Evolutionary conservation across 257 asterid species (phyloP), one percentile per base, ranked within the genome.

Genomic region (Anisodus tanguticus): DNA sequence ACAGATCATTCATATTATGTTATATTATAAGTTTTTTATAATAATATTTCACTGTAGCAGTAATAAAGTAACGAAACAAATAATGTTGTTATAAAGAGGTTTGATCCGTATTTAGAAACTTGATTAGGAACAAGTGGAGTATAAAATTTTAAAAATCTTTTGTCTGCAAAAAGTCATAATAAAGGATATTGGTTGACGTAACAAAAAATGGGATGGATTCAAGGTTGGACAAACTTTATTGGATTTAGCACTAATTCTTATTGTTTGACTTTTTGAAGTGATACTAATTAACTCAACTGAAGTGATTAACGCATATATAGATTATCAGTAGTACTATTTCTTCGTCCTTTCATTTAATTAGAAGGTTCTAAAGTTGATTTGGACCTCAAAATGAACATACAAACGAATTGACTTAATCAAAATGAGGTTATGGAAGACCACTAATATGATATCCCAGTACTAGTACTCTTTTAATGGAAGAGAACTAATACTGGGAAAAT

Each of bases 221-320:
- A 72, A 47, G 58, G 80, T 10, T 72, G 39, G 59, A 72, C 39
- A 72, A 72, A 72, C 11, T 47, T 71, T 72, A 72, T 72, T 72
- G 60, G 11, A 45, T 72, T 47, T 72, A 72, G 59, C 41, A 72
- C 59, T 45, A 66, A 31, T 11, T 43, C 79, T 45, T 70, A 70
- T 43, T 45, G 39, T 71, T 71, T 71, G 58, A 71, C 79, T 4
- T 71, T 70, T 41, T 41, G 53, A 70, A 70, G 15, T 70, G 8
- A 16, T 8, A 41, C 8, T 69, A 39, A 41, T 5, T 63, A 1
- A 68, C 41, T 13, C 2, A 41, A 41, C 3, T 39, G 15, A 41
- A 41, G 35, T 43, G 8, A 8, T 70, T 16, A 67, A 2, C 22
- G 10, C 5, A 37, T 5, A 6, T 7, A 13, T 6, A 13, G 10